These are phyloP conservation scores for Ophiostoma fasciatum DNA, from an alignment of 2,329 filamentous ascomycete genomes.

Conservation along the genomic window DNA sequence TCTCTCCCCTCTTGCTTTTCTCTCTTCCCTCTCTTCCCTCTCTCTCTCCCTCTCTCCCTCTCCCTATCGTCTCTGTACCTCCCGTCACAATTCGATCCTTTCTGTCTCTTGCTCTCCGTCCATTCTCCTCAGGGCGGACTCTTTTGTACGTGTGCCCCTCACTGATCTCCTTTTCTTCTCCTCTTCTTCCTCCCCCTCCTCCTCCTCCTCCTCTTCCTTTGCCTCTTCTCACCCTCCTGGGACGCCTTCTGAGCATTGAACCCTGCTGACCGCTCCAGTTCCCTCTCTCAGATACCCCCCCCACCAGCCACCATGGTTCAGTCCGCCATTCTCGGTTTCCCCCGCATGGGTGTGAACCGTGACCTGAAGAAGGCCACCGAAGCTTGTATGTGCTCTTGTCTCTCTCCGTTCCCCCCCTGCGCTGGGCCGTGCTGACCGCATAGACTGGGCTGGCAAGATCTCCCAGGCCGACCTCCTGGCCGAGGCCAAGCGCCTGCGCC, in stretches of 20 bases:
- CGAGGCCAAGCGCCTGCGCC: slow-evolving; percentile 93
- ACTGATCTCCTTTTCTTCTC: neutral
- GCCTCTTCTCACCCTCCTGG: slow-evolving; percentile 1
- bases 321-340: slow-evolving; percentile 86
- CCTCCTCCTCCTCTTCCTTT: neutral
- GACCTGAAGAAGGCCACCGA: slow-evolving; percentile 99
- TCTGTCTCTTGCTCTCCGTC: slow-evolving; percentile 5
- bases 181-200: neutral
- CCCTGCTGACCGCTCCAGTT: too few relatives aligned
- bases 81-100: slow-evolving; percentile 1
- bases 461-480: slow-evolving; percentile 78
- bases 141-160: too few relatives aligned
- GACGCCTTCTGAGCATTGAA: neutral
- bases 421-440: neutral
- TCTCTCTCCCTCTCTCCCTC: slow-evolving; percentile 1
- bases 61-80: neutral
- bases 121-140: neutral
- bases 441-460: slow-evolving; percentile 81
- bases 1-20: slow-evolving; percentile 5
- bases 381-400: slow-evolving; percentile 50
- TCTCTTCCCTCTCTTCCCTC: slow-evolving; percentile 1
- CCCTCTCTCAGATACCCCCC: slow-evolving; percentile 3
- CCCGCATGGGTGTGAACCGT: slow-evolving; percentile 94
- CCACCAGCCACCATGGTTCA: slow-evolving; percentile 39
- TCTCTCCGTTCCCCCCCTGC: too few relatives aligned